phyloP scores from a whole-genome alignment of 495 filamentous ascomycete genomes.

The Penicillium manginii region DNA sequence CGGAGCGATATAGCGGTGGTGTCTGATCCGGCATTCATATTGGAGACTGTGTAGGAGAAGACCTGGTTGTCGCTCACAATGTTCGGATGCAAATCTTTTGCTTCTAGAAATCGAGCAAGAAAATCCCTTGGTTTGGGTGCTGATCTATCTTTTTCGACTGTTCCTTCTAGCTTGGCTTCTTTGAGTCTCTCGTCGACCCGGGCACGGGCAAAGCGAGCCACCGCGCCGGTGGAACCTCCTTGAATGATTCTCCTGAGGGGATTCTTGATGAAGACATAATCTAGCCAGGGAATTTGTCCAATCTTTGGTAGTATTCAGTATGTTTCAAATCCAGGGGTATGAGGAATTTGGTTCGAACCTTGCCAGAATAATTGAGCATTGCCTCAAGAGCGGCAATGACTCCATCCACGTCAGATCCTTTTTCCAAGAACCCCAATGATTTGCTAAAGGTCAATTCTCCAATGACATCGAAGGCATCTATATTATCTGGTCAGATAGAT shows the following conservation, averaged over 20 bases:
- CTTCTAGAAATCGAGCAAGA: constrained; percentile 32
- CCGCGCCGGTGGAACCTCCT: constrained; percentile 32
- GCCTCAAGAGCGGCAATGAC: constrained; percentile 29
- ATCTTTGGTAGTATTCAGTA: constrained; percentile 24
- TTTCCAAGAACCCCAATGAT: constrained; percentile 43
- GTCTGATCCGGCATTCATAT: constrained; percentile 56
- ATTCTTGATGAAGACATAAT: constrained; percentile 56
- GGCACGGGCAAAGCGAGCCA: constrained; percentile 48
- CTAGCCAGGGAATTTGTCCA: constrained; percentile 56
- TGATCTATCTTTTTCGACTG: background rate
- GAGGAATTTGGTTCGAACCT: constrained; percentile 4
- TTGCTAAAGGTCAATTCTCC: constrained; percentile 41
- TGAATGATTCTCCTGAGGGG: constrained; percentile 43
- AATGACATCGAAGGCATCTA: constrained; percentile 49
- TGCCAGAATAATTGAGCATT: constrained; percentile 25
- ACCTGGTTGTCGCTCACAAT: constrained; percentile 38
- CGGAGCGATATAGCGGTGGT: constrained; percentile 54
- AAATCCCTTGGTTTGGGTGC: constrained; percentile 24
- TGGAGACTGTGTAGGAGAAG: constrained; percentile 41
- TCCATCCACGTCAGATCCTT: constrained; percentile 39
- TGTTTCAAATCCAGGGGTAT: background rate
- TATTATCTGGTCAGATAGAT: too few species aligned
- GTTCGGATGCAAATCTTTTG: constrained; percentile 36
- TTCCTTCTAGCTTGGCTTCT: background rate
- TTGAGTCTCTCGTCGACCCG: constrained; percentile 47